phyloP scores from a whole-genome alignment of 176 grass and related monocot species.

The Juncus inflexus region DNA sequence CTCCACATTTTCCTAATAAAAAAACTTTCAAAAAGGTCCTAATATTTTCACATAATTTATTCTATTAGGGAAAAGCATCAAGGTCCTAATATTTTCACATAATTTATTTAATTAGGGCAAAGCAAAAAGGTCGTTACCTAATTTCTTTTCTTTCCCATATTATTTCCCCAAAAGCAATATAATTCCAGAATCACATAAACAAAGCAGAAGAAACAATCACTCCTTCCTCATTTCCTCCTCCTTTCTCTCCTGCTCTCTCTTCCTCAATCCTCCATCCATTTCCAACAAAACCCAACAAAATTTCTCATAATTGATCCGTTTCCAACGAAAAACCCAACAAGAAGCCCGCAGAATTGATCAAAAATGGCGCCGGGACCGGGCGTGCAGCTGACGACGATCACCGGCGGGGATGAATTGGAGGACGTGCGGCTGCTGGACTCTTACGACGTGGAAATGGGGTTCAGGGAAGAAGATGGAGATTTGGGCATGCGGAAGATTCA shows the following conservation, averaged over 20 bases:
- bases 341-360: not conserved
- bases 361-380: constrained; percentile 27
- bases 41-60: too few species aligned
- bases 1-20: not conserved
- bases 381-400: constrained; percentile 60
- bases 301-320: too few species aligned
- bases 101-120: too few species aligned
- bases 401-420: constrained; percentile 61
- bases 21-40: not conserved
- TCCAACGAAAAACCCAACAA: not conserved
- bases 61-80: not conserved
- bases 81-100: too few species aligned
- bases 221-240: not conserved
- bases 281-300: not conserved
- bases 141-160: not conserved
- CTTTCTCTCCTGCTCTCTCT: not conserved
- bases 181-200: not conserved
- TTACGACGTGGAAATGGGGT: constrained; percentile 37
- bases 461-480: constrained; percentile 30
- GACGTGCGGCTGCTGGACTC: constrained; percentile 71
- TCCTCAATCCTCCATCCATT: constrained; percentile 24
- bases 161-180: too few species aligned
- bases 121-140: not conserved
- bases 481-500: constrained; percentile 47
- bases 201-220: constrained; percentile 16